phyloP scores from a whole-genome alignment of 306 rosid genomes.

The Amphicarpaea edgeworthii region DNA sequence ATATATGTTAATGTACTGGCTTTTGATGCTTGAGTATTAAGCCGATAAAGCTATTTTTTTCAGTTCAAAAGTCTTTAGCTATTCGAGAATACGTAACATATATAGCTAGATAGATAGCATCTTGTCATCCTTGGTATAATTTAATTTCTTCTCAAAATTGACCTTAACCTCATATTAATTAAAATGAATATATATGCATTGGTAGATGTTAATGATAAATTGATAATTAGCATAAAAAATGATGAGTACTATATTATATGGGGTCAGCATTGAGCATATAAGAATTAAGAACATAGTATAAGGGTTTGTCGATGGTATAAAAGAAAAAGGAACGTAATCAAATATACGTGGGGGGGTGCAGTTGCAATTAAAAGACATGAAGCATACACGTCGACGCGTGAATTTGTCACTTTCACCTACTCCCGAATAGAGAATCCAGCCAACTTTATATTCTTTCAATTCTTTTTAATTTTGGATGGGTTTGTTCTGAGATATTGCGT shows the following conservation, averaged over 20 bases:
- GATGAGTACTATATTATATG: background rate
- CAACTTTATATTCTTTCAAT: slow-evolving; percentile 25
- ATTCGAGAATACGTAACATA: background rate
- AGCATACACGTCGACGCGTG: slow-evolving; percentile 51
- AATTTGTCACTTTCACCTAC: slow-evolving; percentile 60
- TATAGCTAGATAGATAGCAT: background rate
- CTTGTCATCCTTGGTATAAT: background rate
- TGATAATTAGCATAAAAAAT: background rate
- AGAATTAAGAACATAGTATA: background rate
- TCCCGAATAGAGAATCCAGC: slow-evolving; percentile 48
- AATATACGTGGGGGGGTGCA: slow-evolving; percentile 38
- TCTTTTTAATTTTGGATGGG: background rate
- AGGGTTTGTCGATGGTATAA: background rate
- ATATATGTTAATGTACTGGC: background rate
- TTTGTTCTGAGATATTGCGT: slow-evolving; percentile 11
- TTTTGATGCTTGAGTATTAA: background rate
- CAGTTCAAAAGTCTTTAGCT: background rate
- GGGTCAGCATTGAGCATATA: background rate
- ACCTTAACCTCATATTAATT: background rate
- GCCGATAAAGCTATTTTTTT: background rate
- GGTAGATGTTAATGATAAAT: background rate
- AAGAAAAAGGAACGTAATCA: background rate
- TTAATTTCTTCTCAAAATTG: background rate
- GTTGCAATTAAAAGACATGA: slow-evolving; percentile 42
- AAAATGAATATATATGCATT: background rate